Evolutionary conservation across 2,329 filamentous ascomycete species (phyloP).

Genomic region (Fusarium fujikuroi): DNA sequence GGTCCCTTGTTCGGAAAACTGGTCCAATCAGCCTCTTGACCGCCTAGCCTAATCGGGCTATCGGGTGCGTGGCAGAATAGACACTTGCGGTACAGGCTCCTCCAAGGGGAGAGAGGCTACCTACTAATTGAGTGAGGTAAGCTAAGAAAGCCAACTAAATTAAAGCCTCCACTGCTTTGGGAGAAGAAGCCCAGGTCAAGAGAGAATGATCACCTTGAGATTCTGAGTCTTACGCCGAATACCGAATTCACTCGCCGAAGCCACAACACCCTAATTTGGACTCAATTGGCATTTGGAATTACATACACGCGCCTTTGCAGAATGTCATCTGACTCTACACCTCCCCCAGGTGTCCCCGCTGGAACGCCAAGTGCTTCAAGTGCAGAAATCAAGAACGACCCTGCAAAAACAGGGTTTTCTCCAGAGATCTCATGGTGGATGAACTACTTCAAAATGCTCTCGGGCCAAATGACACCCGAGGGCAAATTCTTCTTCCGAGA

Average conservation of each 20-base stretch:
- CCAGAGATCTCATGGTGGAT: slow-evolving; percentile 74
- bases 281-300: background rate
- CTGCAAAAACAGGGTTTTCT: slow-evolving; percentile 71
- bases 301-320: background rate
- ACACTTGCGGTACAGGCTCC: background rate
- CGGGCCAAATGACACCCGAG: slow-evolving; percentile 75
- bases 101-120: background rate
- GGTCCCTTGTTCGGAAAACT: slow-evolving; percentile 6
- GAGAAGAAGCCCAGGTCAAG: slow-evolving; percentile 17
- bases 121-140: background rate
- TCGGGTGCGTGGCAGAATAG: slow-evolving; percentile 26
- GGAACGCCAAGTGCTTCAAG: slow-evolving; percentile 28
- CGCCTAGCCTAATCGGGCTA: slow-evolving; percentile 23
- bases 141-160: background rate
- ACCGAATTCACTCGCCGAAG: slow-evolving; percentile 4
- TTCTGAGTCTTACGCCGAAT: slow-evolving; percentile 3
- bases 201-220: slow-evolving; percentile 21
- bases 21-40: slow-evolving; percentile 31
- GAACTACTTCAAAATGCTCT: slow-evolving; percentile 86
- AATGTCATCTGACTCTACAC: slow-evolving; percentile 38
- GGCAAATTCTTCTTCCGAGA: slow-evolving; percentile 81
- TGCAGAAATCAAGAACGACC: slow-evolving; percentile 64
- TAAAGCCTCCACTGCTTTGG: slow-evolving; percentile 4
- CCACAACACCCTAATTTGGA: background rate
- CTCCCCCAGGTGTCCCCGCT: slow-evolving; percentile 25